Evolutionary conservation across 23 red algal genomes (phyloP).

Genomic region (Cyanidiococcus yangmingshanensis): DNA sequence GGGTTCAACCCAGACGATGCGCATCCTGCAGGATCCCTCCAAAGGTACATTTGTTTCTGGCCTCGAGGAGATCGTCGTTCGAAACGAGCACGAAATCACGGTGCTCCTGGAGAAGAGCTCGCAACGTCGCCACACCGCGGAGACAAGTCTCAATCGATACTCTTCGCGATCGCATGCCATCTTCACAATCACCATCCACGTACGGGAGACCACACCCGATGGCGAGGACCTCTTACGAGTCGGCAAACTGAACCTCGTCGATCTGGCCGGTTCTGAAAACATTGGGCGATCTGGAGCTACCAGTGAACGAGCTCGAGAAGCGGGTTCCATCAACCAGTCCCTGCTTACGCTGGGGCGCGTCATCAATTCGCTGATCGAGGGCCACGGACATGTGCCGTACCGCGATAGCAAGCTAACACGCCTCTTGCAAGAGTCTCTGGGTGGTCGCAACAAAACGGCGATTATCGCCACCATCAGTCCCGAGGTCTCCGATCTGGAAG

Average conservation of each 20-base stretch:
- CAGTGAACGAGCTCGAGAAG: conserved; percentile 75
- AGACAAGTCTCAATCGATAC: conserved; percentile 87
- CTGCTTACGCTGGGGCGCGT: conserved; percentile 89
- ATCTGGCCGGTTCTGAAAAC: conserved; percentile 94
- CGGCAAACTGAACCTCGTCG: conserved; percentile 97
- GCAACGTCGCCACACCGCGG: conserved; percentile 62
- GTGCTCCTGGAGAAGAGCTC: conserved; percentile 70
- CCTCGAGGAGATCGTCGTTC: conserved; percentile 70
- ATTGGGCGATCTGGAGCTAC: conserved; percentile 54
- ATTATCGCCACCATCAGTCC: conserved; percentile 90
- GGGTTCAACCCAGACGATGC: conserved; percentile 21
- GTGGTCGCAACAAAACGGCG: conserved; percentile 89
- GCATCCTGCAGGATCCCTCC: conserved; percentile 72
- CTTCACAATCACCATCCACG: conserved; percentile 87
- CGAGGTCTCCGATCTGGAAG: conserved; percentile 46
- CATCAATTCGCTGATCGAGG: conserved; percentile 90
- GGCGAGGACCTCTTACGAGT: conserved; percentile 93
- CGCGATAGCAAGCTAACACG: conserved; percentile 89
- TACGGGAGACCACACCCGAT: conserved; percentile 67
- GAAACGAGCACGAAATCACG: conserved; percentile 65
- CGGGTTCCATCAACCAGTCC: conserved; percentile 95
- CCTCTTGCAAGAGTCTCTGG: conserved; percentile 89
- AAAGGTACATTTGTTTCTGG: conserved; percentile 91
- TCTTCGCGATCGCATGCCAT: conserved; percentile 96
- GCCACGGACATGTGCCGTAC: conserved; percentile 89